Evolutionary conservation across 2,329 filamentous ascomycete species (phyloP).

Genomic region (Cytospora paraplurivora): DNA sequence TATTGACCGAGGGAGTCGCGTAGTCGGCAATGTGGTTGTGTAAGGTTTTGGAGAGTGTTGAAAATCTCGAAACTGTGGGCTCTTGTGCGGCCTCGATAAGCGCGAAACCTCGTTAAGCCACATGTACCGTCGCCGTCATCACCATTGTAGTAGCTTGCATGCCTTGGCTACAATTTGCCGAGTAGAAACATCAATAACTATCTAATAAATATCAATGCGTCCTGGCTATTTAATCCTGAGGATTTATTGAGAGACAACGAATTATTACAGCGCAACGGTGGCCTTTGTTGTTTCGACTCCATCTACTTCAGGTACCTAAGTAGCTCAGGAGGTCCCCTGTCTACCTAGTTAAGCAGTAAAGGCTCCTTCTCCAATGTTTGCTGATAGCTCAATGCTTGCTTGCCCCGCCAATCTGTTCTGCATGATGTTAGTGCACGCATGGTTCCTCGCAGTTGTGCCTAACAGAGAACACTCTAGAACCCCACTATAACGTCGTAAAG

Average conservation of each 20-base stretch:
- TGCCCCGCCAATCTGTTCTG: slow-evolving; percentile 1
- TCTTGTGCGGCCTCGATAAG: slow-evolving; percentile 27
- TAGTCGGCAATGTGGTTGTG: slow-evolving; percentile 28
- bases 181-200: slow-evolving; percentile 19
- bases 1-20: slow-evolving; percentile 38
- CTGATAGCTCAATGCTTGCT: background rate
- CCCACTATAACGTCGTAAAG: slow-evolving; percentile 2
- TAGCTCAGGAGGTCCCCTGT: too few species aligned
- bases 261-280: too few species aligned
- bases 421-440: background rate
- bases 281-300: too few species aligned
- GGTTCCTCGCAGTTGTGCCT: background rate
- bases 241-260: too few species aligned
- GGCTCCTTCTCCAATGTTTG: too few species aligned
- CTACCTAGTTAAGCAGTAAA: too few species aligned
- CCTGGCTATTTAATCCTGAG: too few species aligned
- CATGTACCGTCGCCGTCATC: slow-evolving; percentile 1
- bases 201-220: too few species aligned
- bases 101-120: slow-evolving; percentile 27
- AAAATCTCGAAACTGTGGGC: slow-evolving; percentile 22
- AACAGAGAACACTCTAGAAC: background rate
- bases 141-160: background rate
- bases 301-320: too few species aligned
- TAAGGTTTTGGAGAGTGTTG: slow-evolving; percentile 29
- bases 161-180: slow-evolving; percentile 15